phyloP scores from a whole-genome alignment of 345 rosid genomes.

The Dipteronia sinensis region DNA sequence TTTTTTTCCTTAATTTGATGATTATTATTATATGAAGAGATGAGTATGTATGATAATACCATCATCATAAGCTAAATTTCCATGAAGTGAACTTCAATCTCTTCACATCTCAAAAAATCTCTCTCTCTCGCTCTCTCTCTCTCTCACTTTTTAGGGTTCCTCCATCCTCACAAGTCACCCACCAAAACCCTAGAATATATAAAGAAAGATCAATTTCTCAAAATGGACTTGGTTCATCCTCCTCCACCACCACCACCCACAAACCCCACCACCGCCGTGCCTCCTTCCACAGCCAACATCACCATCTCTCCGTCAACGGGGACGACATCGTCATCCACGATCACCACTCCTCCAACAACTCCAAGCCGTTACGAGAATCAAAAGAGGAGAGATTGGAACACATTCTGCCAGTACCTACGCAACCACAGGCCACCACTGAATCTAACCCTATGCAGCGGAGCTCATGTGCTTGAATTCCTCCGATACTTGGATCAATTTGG shows the following conservation, averaged over 20 bases:
- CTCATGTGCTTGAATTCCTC: conserved; percentile 85
- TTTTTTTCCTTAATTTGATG: not conserved
- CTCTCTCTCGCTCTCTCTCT: too few species aligned
- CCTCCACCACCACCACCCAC: conserved; percentile 24
- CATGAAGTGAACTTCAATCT: not conserved
- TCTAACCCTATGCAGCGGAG: conserved; percentile 77
- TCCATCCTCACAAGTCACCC: not conserved
- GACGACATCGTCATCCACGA: conserved; percentile 5
- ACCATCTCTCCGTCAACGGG: conserved; percentile 24
- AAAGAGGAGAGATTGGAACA: conserved; percentile 89
- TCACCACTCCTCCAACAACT: conserved; percentile 25
- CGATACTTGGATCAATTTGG: conserved; percentile 77
- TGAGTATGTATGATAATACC: not conserved
- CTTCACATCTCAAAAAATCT: not conserved
- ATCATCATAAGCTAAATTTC: not conserved
- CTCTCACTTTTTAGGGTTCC: conserved; percentile 12
- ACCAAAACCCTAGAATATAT: conserved; percentile 1
- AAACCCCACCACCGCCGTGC: conserved; percentile 6
- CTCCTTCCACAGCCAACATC: conserved; percentile 8
- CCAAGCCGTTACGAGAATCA: conserved; percentile 88
- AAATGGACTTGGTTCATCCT: conserved; percentile 49
- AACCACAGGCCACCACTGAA: conserved; percentile 80
- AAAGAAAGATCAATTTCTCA: not conserved
- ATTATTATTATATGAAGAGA: not conserved
- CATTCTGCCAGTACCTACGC: conserved; percentile 83